These are phyloP conservation scores for Sutorius eximius DNA, from an alignment of 1,284 basidiomycete species.

Conservation along the genomic window DNA sequence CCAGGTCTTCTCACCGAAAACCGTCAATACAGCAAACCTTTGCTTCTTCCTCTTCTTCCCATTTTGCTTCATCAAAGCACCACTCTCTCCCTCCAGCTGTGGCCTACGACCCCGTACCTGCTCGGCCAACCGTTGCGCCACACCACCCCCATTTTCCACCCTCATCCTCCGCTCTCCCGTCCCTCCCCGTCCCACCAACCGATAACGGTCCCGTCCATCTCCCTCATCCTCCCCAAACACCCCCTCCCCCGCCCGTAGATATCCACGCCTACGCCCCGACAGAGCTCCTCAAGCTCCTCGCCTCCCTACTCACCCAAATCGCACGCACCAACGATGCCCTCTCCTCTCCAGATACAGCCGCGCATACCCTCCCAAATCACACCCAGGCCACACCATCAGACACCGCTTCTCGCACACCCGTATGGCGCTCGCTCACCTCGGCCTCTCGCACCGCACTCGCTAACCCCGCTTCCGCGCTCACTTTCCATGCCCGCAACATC, in stretches of 20 bases:
- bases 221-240: constrained; percentile 6
- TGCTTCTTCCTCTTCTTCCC: constrained; percentile 17
- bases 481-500: constrained; percentile 94
- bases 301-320: constrained; percentile 87
- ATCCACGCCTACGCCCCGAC: constrained; percentile 65
- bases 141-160: constrained; percentile 7
- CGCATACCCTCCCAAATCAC: constrained; percentile 29
- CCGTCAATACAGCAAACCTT: constrained; percentile 23
- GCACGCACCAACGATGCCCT: constrained; percentile 82
- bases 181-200: constrained; percentile 4
- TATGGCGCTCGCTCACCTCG: constrained; percentile 70
- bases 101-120: constrained; percentile 17
- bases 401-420: constrained; percentile 35
- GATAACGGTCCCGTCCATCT: constrained; percentile 17
- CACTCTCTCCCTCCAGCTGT: constrained; percentile 23
- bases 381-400: constrained; percentile 32
- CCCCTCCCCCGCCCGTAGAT: constrained; percentile 42
- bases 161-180: constrained; percentile 8
- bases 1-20: constrained; percentile 26
- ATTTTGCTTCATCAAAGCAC: constrained; percentile 17
- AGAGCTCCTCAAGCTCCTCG: constrained; percentile 86
- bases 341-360: constrained; percentile 25
- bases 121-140: constrained; percentile 19
- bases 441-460: constrained; percentile 79
- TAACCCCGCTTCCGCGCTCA: constrained; percentile 81